Evolutionary conservation across 352 stramenopile species (phyloP).

Genomic region (Phytophthora sp.): DNA sequence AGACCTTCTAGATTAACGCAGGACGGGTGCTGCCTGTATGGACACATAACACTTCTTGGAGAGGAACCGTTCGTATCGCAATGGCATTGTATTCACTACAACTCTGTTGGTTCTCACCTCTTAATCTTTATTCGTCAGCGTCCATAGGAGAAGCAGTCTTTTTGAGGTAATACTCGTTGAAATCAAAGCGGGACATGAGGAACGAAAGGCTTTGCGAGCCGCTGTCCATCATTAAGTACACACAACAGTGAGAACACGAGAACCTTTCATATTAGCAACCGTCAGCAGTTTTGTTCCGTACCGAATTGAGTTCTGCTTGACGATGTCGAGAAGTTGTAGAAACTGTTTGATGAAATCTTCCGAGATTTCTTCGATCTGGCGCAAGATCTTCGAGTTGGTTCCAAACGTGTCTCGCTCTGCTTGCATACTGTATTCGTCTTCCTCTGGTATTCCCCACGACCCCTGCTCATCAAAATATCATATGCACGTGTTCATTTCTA

Average conservation of each 20-base stretch:
- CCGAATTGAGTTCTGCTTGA: constrained; percentile 61
- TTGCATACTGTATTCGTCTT: constrained; percentile 54
- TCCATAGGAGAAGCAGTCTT: constrained; percentile 54
- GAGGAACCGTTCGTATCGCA: neutral
- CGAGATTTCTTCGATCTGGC: constrained; percentile 71
- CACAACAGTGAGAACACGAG: neutral
- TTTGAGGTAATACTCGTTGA: constrained; percentile 90
- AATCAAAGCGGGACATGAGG: constrained; percentile 90
- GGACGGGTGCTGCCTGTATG: neutral
- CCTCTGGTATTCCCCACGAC: constrained; percentile 63
- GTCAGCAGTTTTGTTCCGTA: constrained; percentile 36
- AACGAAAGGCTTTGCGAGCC: constrained; percentile 86
- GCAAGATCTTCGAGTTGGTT: constrained; percentile 52
- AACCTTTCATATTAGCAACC: neutral
- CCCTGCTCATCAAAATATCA: constrained; percentile 37
- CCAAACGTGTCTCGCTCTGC: constrained; percentile 47
- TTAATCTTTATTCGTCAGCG: constrained; percentile 48
- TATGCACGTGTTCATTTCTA: neutral
- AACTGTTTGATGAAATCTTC: constrained; percentile 74
- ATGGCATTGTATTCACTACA: neutral
- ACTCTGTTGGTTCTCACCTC: constrained; percentile 10
- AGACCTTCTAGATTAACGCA: constrained; percentile 59
- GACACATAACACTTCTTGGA: constrained; percentile 1
- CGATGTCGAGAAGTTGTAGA: constrained; percentile 69
- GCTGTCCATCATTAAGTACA: constrained; percentile 23